Percentiles rank a stretch among this genome's conserved stretches.
Conservation (phyloP, 805 yeast species). For the Lachancea lanzarotensis region DNA sequence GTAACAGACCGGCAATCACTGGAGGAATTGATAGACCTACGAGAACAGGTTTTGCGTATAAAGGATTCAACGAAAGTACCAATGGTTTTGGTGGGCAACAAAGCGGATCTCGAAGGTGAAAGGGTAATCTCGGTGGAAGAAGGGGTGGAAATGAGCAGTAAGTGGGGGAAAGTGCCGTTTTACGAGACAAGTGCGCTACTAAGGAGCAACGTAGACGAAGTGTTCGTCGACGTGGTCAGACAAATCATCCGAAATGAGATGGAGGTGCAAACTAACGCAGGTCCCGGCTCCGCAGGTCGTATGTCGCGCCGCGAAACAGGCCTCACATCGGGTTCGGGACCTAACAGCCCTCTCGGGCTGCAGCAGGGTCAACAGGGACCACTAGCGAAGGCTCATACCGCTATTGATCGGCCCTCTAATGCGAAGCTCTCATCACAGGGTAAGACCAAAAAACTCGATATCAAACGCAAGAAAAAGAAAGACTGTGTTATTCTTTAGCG, state of each 20-base stretch:
- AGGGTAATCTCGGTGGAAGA: slow-evolving; percentile 73
- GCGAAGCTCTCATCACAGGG: slow-evolving; percentile 1
- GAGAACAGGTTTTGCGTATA: slow-evolving; percentile 79
- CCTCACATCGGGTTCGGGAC: neutral
- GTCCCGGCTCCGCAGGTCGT: slow-evolving; percentile 1
- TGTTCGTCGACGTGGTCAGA: slow-evolving; percentile 80
- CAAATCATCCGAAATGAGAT: slow-evolving; percentile 53
- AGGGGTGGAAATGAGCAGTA: slow-evolving; percentile 75
- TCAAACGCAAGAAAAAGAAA: slow-evolving; percentile 16
- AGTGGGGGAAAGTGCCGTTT: slow-evolving; percentile 87
- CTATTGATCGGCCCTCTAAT: neutral
- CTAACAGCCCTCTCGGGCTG: neutral
- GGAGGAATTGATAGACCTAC: slow-evolving; percentile 66
- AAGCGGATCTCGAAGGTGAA: slow-evolving; percentile 74
- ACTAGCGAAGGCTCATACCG: neutral
- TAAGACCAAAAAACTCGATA: slow-evolving; percentile 6
- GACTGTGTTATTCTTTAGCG: slow-evolving; percentile 15
- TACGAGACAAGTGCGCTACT: slow-evolving; percentile 92
- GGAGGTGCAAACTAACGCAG: slow-evolving; percentile 13
- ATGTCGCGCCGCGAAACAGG: slow-evolving; percentile 7
- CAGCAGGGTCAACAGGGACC: neutral
- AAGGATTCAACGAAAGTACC: slow-evolving; percentile 74
- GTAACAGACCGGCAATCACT: slow-evolving; percentile 73
- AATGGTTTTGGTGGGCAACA: slow-evolving; percentile 86
- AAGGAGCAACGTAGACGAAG: slow-evolving; percentile 84